These are phyloP conservation scores for Flaveria floridana DNA, from an alignment of 140 eudicot genomes.

Conservation along the genomic window DNA sequence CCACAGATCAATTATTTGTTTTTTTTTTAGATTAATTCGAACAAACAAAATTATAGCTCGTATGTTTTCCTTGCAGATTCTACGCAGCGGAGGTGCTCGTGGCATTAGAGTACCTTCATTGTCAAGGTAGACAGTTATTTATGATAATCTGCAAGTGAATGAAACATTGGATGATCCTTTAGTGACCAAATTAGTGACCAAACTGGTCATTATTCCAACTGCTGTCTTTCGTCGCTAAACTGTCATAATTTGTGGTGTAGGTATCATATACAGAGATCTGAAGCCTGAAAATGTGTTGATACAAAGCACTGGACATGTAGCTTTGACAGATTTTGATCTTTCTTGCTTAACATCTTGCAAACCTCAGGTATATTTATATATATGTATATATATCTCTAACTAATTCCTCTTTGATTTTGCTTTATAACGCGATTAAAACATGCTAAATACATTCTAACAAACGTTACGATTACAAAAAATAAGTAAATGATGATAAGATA, in stretches of 20 bases:
- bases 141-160: not conserved
- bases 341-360: slow-evolving; percentile 98
- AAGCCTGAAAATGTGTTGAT: slow-evolving; percentile 91
- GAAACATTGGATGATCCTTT: not conserved
- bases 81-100: slow-evolving; percentile 92
- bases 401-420: not conserved
- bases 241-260: slow-evolving; percentile 35
- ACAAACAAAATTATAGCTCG: not conserved
- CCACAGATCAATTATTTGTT: too few species aligned
- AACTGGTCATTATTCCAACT: not conserved
- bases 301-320: slow-evolving; percentile 76
- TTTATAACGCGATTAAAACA: not conserved
- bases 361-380: slow-evolving; percentile 62
- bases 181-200: not conserved
- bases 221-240: not conserved
- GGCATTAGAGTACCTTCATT: slow-evolving; percentile 96
- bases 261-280: slow-evolving; percentile 90
- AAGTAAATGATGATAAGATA: too few species aligned
- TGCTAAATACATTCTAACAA: not conserved
- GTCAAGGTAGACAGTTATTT: slow-evolving; percentile 64
- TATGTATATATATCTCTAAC: too few species aligned
- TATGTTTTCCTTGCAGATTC: slow-evolving; percentile 47
- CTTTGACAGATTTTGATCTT: slow-evolving; percentile 94
- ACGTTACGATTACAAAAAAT: too few species aligned
- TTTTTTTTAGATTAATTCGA: slow-evolving; percentile 4